Evolutionary conservation across 2,329 filamentous ascomycete species (phyloP), one percentile per base, ranked within the genome.

Genomic region (Cladophialophora exuberans): DNA sequence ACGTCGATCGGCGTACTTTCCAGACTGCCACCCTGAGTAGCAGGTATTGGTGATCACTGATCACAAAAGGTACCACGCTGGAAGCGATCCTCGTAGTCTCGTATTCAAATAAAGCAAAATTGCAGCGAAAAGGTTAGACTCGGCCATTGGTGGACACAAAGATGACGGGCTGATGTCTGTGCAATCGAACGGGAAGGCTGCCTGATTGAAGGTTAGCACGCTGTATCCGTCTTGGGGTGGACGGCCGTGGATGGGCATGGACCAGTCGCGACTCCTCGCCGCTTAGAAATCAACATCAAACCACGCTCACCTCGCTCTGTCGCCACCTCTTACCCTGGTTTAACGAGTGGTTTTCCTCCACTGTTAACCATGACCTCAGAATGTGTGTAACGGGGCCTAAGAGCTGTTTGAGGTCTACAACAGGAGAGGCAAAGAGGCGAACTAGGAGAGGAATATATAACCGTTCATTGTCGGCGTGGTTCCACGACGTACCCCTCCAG

Each of bases 201-300:
- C 53, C 57, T 60, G 53, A 48, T 53, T 56, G 20, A 22, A 39
- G 22, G 25, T 43, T 36, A 42, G 36, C 35, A 43, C 26, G 23
- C 33, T 54, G 17, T 42, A 46, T 51, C 47, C 44, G 53, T 50
- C 43, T 54, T 53, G 53, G 49, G 25, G 50, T 60, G 57, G 53
- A 56, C 45, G 15, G 26, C 48, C 44, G 46, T 52, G 44, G 58
- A 57, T 39, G 36, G 46, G 47, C 51, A 57, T 60, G 54, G 58
- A 57, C 55, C 58, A 57, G 51, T 52, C 54, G 54, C 51, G 54
- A 45, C 52, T 60, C 47, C 9, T 35, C 38, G 36, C 51, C 35
- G 58, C 54, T 60, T 60, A 60, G 51, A 60, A 60, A 60, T 60
- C 58, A 60, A 57, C 42, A 39, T 51, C 38, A 39, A 35, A 28